phyloP scores from a whole-genome alignment of 345 rosid species.

The Rhodamnia argentea region DNA sequence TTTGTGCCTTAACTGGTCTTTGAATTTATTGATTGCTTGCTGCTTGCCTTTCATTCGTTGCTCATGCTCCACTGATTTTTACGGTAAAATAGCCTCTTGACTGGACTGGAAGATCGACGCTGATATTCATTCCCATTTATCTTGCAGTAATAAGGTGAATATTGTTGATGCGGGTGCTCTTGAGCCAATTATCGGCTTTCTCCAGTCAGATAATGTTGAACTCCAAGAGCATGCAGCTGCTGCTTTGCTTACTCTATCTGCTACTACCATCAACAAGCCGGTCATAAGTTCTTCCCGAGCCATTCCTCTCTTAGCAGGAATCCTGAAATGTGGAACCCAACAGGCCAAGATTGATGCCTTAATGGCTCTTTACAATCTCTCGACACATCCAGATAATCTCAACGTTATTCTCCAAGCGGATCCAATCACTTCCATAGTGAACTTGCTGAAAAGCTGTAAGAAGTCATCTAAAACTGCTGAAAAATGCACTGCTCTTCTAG shows the following conservation, averaged over 20 bases:
- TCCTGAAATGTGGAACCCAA: conserved; percentile 54
- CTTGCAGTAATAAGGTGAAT: conserved; percentile 73
- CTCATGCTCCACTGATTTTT: not conserved
- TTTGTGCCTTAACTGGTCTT: not conserved
- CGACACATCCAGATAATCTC: conserved; percentile 47
- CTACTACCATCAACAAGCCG: conserved; percentile 70
- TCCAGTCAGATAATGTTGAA: conserved; percentile 42
- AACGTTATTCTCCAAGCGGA: conserved; percentile 35
- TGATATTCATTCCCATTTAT: not conserved
- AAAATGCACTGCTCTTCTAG: conserved; percentile 73
- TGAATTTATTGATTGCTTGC: not conserved
- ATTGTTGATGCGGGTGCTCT: conserved; percentile 93
- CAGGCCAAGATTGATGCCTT: conserved; percentile 71
- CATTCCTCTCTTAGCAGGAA: conserved; percentile 70
- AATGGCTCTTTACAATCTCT: conserved; percentile 83
- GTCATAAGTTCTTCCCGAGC: conserved; percentile 65
- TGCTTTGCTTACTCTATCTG: conserved; percentile 79
- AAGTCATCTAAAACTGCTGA: conserved; percentile 81
- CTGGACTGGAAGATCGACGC: not conserved
- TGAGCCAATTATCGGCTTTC: conserved; percentile 60
- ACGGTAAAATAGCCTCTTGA: not conserved
- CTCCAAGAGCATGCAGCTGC: conserved; percentile 82
- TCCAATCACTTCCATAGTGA: conserved; percentile 52
- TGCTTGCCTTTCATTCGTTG: not conserved
- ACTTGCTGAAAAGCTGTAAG: conserved; percentile 57